Conservation (phyloP, 2,329 filamentous ascomycete genomes). For the Hypoxylon sp. region DNA sequence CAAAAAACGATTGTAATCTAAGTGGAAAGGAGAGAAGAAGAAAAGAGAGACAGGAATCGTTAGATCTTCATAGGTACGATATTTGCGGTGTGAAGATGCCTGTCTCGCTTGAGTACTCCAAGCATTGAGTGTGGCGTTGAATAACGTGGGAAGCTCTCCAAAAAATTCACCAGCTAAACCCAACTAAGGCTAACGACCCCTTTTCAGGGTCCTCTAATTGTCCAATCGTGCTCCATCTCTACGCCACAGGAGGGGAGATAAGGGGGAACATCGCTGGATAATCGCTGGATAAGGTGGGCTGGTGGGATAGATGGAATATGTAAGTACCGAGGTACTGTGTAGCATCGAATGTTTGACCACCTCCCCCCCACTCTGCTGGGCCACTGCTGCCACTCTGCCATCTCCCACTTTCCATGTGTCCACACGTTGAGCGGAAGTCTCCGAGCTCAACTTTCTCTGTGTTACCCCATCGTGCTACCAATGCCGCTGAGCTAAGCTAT, state of each 20-base stretch:
- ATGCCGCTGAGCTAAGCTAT: background rate
- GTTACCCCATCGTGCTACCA: background rate
- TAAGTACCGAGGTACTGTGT: too few species aligned
- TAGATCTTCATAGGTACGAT: conserved; percentile 33
- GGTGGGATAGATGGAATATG: too few species aligned
- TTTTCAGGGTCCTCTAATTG: conserved; percentile 29
- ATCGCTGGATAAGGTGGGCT: too few species aligned
- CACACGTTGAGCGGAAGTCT: too few species aligned
- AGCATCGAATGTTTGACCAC: conserved; percentile 22
- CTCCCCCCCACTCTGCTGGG: too few species aligned
- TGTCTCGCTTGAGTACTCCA: conserved; percentile 1
- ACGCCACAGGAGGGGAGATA: conserved; percentile 14
- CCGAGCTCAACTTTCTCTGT: background rate
- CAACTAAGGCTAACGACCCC: conserved; percentile 16
- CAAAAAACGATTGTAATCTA: background rate
- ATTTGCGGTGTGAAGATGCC: conserved; percentile 34
- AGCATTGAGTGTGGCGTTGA: background rate
- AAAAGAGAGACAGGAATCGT: conserved; percentile 25
- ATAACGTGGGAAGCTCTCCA: background rate
- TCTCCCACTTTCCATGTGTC: background rate
- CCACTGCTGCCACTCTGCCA: background rate
- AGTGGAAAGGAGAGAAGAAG: conserved; percentile 3
- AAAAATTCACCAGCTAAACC: conserved; percentile 6
- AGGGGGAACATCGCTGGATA: too few species aligned
- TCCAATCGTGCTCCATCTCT: conserved; percentile 27